Evolutionary conservation across 2,329 filamentous ascomycete genomes (phyloP), one percentile per base, ranked within the genome.

Genomic region (Arthroderma sp.): DNA sequence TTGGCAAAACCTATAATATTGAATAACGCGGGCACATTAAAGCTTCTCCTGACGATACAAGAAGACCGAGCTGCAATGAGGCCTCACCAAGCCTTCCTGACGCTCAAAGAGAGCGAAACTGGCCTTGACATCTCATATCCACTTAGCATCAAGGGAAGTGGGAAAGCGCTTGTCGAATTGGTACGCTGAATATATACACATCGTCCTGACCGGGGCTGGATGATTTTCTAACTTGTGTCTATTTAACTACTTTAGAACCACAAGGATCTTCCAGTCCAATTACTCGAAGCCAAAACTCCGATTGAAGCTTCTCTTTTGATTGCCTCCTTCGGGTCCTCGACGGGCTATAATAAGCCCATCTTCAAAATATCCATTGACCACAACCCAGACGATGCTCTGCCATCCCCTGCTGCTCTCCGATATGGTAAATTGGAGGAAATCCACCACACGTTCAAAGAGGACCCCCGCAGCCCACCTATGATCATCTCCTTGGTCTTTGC

Each of bases 21-120:
- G 61, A 81, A 83, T 61, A 73, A 79, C 56, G 71, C 81, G 56
- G 90, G 94, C 68, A 83, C 83, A 43, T 77, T 97, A 67, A 95
- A 93, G 76, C 76, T 98, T 63, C 74, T 83, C 63, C 76, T 98
- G 66, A 95, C 89, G 35, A 81, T 88, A 7, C 86, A 86, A 69
- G 88, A 95, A 67, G 84, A 81, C 68, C 83, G 84, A 73, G 85
- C 83, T 65, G 80, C 82, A 51, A 91, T 90, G 78, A 83, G 87
- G 63, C 89, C 93, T 65, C 93, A 98, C 73, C 93, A 98, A 74
- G 90, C 90, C 4, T 96, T 96, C 76, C 79, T 98, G 56, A 79
- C 93, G 15, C 74, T 98, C 58, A 84, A 82, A 65, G 90, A 97
- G 65, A 76, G 79, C 9, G 75, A 78, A 11, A 85, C 84, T 9